Evolutionary conservation across 805 yeast genomes (phyloP), one percentile per base, ranked within the genome.

Genomic region (Saccharomycopsis synnaedendra): DNA sequence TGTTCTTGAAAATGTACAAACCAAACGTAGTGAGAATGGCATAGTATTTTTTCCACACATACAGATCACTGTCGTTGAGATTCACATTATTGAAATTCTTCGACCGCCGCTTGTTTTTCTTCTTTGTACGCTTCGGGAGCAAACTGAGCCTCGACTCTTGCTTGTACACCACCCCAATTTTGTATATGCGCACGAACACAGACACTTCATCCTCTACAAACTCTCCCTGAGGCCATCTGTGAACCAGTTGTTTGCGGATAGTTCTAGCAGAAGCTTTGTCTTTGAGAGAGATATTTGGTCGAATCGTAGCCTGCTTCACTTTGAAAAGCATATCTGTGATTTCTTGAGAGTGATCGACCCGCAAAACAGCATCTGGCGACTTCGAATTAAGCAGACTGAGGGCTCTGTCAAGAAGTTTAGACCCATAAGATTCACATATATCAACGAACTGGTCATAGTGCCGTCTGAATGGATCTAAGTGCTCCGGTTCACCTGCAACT

Each of bases 21-120:
- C 80, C 80, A 50, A 71, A 65, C 0, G 74, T 61, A 0, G 81
- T 76, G 42, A 76, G 56, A n/a, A 75, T 58, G 29, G 71, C 75
- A 54, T 62, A 70, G 47, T 68, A 69, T 35, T 63, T 66, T 48
- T 62, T 71, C 79, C 78, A 73, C 10, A 55, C 51, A 8, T 56
- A 59, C 3, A 11, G 39, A 32, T 39, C 50, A 31, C 48, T 38
- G 30, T 49, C 51, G 34, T 49, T 43, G 19, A 46, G 33, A 11
- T 43, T 49, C n/a, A 37, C 41, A 36, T 50, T 42, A 8, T 50
- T 43, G 33, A 48, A 48, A 38, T 44, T 43, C 42, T 34, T 52
- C 2, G 59, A 48, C 41, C 58, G 58, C 11, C 54, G 43, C 36
- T 54, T 58, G 3, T 61, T 49, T 28, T 59, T 44, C 32, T 55